phyloP scores from a whole-genome alignment of 2,329 filamentous ascomycete species.

The Cytospora leucostoma region DNA sequence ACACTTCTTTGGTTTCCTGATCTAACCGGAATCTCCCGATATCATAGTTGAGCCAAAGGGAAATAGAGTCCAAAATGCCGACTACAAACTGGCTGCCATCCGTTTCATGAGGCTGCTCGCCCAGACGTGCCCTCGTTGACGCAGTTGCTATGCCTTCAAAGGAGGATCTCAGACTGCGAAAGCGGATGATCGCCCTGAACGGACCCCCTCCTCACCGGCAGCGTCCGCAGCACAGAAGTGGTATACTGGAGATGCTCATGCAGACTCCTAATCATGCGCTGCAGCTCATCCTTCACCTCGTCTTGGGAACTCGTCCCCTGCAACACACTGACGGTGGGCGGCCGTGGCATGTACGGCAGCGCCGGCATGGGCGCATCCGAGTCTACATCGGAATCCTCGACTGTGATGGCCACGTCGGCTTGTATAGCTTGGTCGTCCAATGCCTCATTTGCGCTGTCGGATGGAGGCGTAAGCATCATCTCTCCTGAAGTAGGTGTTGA shows the following conservation, averaged over 20 bases:
- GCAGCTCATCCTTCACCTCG: constrained; percentile 38
- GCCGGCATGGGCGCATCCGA: constrained; percentile 27
- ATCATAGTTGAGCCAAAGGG: not conserved
- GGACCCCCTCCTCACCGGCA: constrained; percentile 32
- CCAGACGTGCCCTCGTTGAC: not conserved
- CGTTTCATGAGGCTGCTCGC: not conserved
- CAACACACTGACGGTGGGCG: constrained; percentile 53
- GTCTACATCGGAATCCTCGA: constrained; percentile 24
- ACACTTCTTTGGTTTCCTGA: not conserved
- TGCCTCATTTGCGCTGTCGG: constrained; percentile 28
- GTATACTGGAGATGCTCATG: constrained; percentile 39
- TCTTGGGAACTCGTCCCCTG: constrained; percentile 37
- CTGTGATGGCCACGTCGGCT: constrained; percentile 22
- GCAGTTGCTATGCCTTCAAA: constrained; percentile 5
- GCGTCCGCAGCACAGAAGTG: constrained; percentile 33
- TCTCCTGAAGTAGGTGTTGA: constrained; percentile 37
- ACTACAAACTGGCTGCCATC: not conserved
- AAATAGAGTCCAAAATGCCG: not conserved
- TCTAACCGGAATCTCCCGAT: not conserved
- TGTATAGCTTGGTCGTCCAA: constrained; percentile 24
- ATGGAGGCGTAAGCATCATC: constrained; percentile 48
- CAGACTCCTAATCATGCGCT: constrained; percentile 39
- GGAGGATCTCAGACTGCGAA: constrained; percentile 10
- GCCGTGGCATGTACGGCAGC: constrained; percentile 44
- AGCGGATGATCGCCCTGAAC: constrained; percentile 15